phyloP scores from a whole-genome alignment of 495 filamentous ascomycete species.

The Physcia stellaris region DNA sequence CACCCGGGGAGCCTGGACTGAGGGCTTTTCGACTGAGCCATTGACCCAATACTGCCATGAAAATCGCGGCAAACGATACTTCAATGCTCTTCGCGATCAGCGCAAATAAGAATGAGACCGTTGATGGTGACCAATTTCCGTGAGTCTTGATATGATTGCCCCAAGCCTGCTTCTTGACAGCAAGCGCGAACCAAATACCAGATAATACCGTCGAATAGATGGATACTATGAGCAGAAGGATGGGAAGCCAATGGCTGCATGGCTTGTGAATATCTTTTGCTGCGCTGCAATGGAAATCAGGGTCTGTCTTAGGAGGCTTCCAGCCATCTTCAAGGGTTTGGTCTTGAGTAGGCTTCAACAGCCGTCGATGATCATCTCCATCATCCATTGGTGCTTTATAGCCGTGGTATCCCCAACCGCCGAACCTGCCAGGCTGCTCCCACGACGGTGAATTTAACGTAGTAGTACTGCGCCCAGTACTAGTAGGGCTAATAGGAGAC shows the following conservation, averaged over 20 bases:
- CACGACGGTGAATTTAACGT: too few species aligned
- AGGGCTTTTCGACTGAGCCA: constrained; percentile 51
- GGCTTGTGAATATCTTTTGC: constrained; percentile 15
- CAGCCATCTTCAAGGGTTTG: too few species aligned
- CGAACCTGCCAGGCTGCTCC: too few species aligned
- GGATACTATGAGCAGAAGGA: constrained; percentile 43
- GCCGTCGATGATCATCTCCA: too few species aligned
- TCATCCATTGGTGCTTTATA: too few species aligned
- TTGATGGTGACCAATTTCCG: constrained; percentile 35
- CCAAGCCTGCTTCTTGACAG: constrained; percentile 44
- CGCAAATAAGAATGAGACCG: constrained; percentile 46
- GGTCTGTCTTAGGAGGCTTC: too few species aligned
- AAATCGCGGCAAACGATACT: constrained; percentile 61
- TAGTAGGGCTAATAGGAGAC: too few species aligned
- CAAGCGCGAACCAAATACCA: constrained; percentile 45
- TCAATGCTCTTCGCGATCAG: constrained; percentile 63
- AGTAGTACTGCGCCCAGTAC: too few species aligned
- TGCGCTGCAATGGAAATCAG: background rate
- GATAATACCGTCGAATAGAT: constrained; percentile 55
- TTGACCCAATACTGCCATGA: constrained; percentile 62
- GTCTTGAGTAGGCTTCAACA: too few species aligned
- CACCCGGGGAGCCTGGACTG: constrained; percentile 37
- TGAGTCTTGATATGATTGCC: constrained; percentile 35
- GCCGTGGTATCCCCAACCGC: too few species aligned
- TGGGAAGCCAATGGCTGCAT: constrained; percentile 41